Conservation (phyloP, 306 rosid species). For the Senna siamea region DNA sequence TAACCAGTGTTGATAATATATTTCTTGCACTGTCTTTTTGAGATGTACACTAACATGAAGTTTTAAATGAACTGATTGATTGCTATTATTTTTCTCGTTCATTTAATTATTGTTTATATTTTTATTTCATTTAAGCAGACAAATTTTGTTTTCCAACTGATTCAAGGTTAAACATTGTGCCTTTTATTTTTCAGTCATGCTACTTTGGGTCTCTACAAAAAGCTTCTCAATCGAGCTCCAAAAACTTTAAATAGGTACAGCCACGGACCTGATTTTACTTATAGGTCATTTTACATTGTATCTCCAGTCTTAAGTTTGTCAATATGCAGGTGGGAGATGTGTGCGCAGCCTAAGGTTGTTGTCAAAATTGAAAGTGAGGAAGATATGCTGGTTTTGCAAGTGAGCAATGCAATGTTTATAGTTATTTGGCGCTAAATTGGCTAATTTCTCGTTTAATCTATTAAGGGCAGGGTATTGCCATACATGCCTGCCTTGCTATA, state of each 20-base stretch:
- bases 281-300: neutral
- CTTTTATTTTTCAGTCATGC: conserved; percentile 68
- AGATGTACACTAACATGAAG: conserved; percentile 26
- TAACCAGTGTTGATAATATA: neutral
- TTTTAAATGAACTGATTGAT: neutral
- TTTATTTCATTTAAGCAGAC: neutral
- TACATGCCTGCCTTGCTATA: neutral
- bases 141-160: neutral
- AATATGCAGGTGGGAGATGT: conserved; percentile 92
- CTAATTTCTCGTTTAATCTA: conserved; percentile 1
- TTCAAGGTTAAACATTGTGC: conserved; percentile 11
- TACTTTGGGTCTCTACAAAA: conserved; percentile 89
- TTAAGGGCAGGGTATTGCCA: conserved; percentile 25
- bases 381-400: conserved; percentile 89
- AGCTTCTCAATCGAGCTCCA: conserved; percentile 82
- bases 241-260: conserved; percentile 77
- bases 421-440: conserved; percentile 12
- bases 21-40: neutral
- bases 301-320: conserved; percentile 21
- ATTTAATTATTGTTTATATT: conserved; percentile 12
- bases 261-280: neutral
- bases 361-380: conserved; percentile 92
- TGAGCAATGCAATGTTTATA: conserved; percentile 41
- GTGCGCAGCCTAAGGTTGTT: conserved; percentile 95
- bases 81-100: conserved; percentile 28